Evolutionary conservation across 2,329 filamentous ascomycete species (phyloP).

Genomic region (Lasiodiplodia theobromae): DNA sequence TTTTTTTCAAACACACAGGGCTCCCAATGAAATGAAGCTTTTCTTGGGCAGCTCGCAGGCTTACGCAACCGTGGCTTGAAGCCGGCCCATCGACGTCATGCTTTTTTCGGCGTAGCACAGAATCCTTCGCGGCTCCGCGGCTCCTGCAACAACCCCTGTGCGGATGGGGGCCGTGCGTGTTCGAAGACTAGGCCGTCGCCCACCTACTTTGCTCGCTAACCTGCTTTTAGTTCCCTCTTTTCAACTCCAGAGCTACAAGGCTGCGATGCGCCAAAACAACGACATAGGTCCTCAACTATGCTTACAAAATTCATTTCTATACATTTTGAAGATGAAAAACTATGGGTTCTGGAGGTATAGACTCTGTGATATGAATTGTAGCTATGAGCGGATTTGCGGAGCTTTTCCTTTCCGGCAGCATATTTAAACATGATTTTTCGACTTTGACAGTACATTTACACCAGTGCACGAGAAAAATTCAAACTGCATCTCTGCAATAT

Average conservation of each 20-base stretch:
- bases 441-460: neutral
- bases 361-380: neutral
- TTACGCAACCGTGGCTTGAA: no score
- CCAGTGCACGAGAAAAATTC: no score
- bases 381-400: neutral
- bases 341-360: neutral
- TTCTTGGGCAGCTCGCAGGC: no score
- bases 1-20: no score
- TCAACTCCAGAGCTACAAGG: neutral
- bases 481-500: no score
- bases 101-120: neutral
- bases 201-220: conserved; percentile 3
- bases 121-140: neutral
- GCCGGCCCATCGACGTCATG: neutral
- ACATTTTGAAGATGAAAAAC: neutral
- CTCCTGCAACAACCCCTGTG: no score
- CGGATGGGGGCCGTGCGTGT: neutral
- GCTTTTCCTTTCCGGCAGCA: neutral
- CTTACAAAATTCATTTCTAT: neutral
- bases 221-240: neutral
- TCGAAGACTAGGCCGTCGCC: neutral
- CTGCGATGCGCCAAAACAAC: neutral
- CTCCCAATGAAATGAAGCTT: no score
- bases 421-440: neutral
- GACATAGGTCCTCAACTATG: neutral